These are phyloP conservation scores for Gossypium bickii DNA, from an alignment of 345 rosid species.

Conservation along the genomic window DNA sequence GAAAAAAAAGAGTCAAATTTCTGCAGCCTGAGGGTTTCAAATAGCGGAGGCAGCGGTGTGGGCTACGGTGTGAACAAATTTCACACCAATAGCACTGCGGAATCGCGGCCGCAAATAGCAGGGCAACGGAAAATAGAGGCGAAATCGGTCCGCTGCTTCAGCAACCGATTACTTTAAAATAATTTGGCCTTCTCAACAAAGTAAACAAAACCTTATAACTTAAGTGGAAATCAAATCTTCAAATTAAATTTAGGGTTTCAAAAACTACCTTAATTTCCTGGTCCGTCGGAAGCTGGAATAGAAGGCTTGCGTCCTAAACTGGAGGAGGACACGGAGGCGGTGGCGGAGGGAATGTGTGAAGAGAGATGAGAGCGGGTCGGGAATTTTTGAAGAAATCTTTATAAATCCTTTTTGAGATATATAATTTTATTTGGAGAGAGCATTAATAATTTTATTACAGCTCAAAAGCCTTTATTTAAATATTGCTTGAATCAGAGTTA, in stretches of 20 bases:
- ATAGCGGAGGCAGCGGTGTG: neutral
- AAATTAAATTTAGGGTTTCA: neutral
- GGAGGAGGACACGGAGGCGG: neutral
- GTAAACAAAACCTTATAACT: neutral
- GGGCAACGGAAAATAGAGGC: too few species aligned
- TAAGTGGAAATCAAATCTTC: neutral
- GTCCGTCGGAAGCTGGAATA: neutral
- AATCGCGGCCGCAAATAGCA: too few species aligned
- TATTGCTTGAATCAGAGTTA: too few species aligned
- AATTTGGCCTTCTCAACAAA: too few species aligned
- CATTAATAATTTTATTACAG: too few species aligned
- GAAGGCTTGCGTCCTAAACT: neutral
- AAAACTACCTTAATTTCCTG: neutral
- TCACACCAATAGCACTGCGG: too few species aligned
- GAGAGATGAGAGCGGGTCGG: neutral
- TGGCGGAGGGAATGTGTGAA: neutral
- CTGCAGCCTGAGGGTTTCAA: neutral
- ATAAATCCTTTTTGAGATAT: too few species aligned
- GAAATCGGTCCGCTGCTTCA: too few species aligned
- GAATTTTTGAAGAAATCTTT: neutral
- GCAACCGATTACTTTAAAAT: too few species aligned
- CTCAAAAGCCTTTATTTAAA: too few species aligned
- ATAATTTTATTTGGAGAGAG: too few species aligned
- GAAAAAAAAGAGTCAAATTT: neutral
- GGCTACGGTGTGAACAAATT: neutral